A percentile compares a stretch with the other conserved stretches of the same genome.
These are phyloP conservation scores for Eimeria praecox DNA, from an alignment of 169 alveolate genomes.

Conservation along the genomic window DNA sequence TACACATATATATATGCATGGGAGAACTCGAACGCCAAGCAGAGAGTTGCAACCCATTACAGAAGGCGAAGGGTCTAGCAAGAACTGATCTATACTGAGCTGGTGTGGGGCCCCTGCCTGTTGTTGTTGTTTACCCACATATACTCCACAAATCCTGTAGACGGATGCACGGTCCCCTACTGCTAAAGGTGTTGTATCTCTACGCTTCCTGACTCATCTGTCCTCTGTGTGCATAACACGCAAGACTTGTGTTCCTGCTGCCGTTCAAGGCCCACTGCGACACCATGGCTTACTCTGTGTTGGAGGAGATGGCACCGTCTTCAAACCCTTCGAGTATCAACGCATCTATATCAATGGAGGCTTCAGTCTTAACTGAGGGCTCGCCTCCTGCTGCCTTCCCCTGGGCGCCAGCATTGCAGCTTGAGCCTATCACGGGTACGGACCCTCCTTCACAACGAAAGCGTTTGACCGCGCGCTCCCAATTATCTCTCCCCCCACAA, in stretches of 20 bases:
- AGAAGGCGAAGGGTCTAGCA: not conserved
- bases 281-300: constrained; percentile 27
- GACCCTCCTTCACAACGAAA: constrained; percentile 4
- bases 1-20: no score
- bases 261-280: not conserved
- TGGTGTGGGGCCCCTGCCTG: no score
- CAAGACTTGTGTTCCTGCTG: no score
- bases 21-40: not conserved
- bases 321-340: constrained; percentile 37
- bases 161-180: no score
- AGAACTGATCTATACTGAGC: not conserved
- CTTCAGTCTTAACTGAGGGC: not conserved
- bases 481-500: constrained; percentile 12
- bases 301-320: not conserved
- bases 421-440: not conserved
- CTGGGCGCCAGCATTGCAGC: not conserved
- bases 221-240: no score
- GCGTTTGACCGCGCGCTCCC: constrained; percentile 49
- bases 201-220: no score
- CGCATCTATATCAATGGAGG: constrained; percentile 12
- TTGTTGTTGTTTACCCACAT: no score
- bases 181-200: no score
- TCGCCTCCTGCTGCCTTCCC: not conserved
- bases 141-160: no score
- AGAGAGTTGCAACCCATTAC: not conserved